Evolutionary conservation across 805 yeast genomes (phyloP).

Genomic region (Metschnikowia noctiluminum): DNA sequence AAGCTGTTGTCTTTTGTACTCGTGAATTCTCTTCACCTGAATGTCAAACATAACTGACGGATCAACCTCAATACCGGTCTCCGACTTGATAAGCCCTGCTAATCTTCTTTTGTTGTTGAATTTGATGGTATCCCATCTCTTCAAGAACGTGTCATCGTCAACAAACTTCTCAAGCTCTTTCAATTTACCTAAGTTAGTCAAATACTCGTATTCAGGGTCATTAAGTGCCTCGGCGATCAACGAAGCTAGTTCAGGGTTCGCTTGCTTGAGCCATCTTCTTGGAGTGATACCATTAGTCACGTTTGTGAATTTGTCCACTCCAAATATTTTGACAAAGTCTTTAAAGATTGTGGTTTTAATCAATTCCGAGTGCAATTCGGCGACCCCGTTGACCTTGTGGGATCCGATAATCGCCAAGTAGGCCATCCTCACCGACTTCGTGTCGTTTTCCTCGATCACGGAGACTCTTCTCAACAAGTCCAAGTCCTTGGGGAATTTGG

Average conservation of each 20-base stretch:
- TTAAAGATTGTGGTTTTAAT: constrained; percentile 85
- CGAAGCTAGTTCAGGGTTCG: constrained; percentile 77
- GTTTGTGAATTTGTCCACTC: constrained; percentile 79
- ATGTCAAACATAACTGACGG: constrained; percentile 78
- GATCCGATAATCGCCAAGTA: constrained; percentile 87
- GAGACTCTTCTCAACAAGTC: constrained; percentile 70
- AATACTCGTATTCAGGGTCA: constrained; percentile 57
- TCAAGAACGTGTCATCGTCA: constrained; percentile 66
- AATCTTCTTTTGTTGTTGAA: constrained; percentile 63
- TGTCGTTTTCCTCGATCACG: constrained; percentile 75
- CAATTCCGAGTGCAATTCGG: constrained; percentile 89
- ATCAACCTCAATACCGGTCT: constrained; percentile 65
- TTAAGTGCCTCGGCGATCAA: constrained; percentile 72
- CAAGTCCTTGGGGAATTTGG: constrained; percentile 70
- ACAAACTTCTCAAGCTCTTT: constrained; percentile 64
- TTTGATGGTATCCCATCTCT: constrained; percentile 70
- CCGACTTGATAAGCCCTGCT: constrained; percentile 60
- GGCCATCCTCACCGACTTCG: constrained; percentile 91
- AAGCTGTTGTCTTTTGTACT: constrained; percentile 92
- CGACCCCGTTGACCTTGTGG: constrained; percentile 93
- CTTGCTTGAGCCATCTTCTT: constrained; percentile 93
- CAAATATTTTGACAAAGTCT: constrained; percentile 83
- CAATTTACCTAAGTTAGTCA: constrained; percentile 64
- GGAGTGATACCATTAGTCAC: constrained; percentile 96
- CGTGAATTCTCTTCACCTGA: constrained; percentile 94